Base-by-base conservation (phyloP, 345 rosid genomes). In the Gossypium turneri region DNA sequence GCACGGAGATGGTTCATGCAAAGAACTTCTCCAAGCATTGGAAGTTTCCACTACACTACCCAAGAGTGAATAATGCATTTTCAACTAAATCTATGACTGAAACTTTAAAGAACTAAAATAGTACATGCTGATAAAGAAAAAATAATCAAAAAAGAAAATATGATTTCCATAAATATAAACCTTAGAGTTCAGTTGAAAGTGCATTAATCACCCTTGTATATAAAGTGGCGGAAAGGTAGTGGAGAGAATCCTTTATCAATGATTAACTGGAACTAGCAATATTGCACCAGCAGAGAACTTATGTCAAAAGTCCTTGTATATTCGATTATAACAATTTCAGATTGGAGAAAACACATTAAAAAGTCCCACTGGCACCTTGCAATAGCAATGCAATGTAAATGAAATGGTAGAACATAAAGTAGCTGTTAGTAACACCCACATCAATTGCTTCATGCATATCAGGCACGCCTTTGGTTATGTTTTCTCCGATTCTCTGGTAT, bases 391-490 rank as follows among this genome's bases (percentile, higher is more conserved):
- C 38, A 25, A 60, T 60, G 43, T 25, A 60, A 13, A 25, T 60
- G 38, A 25, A 64, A 64, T 38, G 7, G 69, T 1, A 12, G 10
- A 64, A 41, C 22, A 41, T 17, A 19, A 64, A 41, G 24, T 19
- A 41, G 22, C 2, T 19, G 44, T 0, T 16, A 9, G 7, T 17
- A 8, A 41, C 12, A 61, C 67, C 17, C 75, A 94, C 95, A 83
- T 94, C 97, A 65, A 94, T 88, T 60, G 98, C 97, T 86, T 92
- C 94, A 9, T 86, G 97, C 63, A 87, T 81, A 67, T 94, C 97
- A 62, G 94, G 91, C n/a, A 61, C 68, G 20, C 90, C 98, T 80
- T 92, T 86, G 16, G 98, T 94, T 74, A 94, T 74, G 75, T 94
- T 94, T 84, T 92, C 95, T 67, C 90, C 90, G 52, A 92, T 43